These are phyloP conservation scores for Anethum foeniculum DNA, from an alignment of 140 eudicot genomes.

Conservation along the genomic window DNA sequence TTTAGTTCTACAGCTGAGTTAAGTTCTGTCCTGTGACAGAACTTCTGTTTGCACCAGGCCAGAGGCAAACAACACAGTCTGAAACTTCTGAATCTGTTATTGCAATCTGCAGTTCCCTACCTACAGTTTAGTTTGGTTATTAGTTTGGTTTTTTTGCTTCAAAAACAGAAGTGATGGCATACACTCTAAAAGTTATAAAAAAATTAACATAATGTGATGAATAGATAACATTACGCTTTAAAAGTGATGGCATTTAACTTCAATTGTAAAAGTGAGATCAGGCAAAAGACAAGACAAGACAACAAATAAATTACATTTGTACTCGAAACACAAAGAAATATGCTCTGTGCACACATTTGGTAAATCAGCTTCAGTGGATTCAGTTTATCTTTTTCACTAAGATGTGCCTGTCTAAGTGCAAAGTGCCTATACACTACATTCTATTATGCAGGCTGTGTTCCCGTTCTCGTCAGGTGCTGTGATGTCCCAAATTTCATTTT, in stretches of 20 bases:
- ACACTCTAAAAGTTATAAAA: too few species aligned
- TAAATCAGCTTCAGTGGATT: neutral
- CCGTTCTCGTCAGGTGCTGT: neutral
- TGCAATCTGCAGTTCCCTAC: too few species aligned
- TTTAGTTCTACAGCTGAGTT: too few species aligned
- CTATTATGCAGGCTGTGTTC: neutral
- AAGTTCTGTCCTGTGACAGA: too few species aligned
- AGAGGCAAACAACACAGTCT: too few species aligned
- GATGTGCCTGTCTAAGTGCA: neutral
- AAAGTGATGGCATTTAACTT: neutral
- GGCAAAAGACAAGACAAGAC: neutral
- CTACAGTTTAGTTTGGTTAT: too few species aligned
- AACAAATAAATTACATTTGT: neutral
- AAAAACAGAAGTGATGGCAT: too few species aligned
- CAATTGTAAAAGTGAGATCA: neutral
- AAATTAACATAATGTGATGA: too few species aligned
- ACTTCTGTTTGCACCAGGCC: too few species aligned
- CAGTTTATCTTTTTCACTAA: neutral
- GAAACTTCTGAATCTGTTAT: too few species aligned
- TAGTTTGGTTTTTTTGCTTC: too few species aligned
- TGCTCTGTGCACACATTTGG: neutral
- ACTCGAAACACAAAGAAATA: neutral
- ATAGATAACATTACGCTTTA: constrained; percentile 4
- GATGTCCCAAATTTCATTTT: neutral
- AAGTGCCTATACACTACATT: neutral